Evolutionary conservation across 257 asterid species (phyloP).

Genomic region (Salvia miltiorrhiza): DNA sequence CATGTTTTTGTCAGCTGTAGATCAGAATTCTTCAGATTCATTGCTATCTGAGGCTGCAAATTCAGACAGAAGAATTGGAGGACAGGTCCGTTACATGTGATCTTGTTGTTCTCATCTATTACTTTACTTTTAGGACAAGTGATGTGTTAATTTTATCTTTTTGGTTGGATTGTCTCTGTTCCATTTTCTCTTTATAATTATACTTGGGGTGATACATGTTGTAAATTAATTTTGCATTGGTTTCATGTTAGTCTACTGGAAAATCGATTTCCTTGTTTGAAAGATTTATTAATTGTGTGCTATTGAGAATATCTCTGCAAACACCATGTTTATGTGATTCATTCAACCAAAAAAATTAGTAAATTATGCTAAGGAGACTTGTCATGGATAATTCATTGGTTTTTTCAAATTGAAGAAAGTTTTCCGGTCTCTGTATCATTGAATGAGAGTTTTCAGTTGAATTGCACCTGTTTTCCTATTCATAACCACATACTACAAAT

Average conservation of each 20-base stretch:
- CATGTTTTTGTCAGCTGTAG: slow-evolving; percentile 75
- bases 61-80: slow-evolving; percentile 52
- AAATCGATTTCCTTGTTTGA: neutral
- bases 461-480: neutral
- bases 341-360: neutral
- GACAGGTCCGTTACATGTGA: slow-evolving; percentile 45
- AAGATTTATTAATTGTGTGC: neutral
- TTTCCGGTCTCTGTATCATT: neutral
- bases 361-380: neutral
- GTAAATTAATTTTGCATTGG: neutral
- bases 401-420: neutral
- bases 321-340: neutral
- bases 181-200: neutral
- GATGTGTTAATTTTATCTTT: neutral
- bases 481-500: neutral
- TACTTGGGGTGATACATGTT: neutral
- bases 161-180: neutral
- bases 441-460: neutral
- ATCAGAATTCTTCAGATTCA: slow-evolving; percentile 43
- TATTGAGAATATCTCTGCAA: neutral
- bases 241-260: neutral
- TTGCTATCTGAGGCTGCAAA: slow-evolving; percentile 45
- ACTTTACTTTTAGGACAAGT: neutral
- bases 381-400: neutral
- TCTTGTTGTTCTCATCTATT: slow-evolving; percentile 4